These are phyloP conservation scores for Wallacemonas sp. DNA, from an alignment of 208 protist genomes.

Conservation along the genomic window DNA sequence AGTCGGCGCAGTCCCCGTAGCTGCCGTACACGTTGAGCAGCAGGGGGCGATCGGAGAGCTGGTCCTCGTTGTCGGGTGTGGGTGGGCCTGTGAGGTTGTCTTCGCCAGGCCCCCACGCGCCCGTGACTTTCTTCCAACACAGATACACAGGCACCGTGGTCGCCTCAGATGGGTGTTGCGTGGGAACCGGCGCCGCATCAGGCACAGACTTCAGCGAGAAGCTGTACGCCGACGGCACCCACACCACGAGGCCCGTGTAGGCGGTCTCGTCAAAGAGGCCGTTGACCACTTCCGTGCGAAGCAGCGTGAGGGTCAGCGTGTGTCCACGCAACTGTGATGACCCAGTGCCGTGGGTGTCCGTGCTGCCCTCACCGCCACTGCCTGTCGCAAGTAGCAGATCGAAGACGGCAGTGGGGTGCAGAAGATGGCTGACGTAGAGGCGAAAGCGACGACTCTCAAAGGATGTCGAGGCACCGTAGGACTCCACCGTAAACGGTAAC, in stretches of 20 bases:
- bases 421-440: conserved; percentile 30
- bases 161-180: conserved; percentile 8
- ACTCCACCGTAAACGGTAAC: conserved; percentile 4
- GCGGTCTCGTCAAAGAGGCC: conserved; percentile 33
- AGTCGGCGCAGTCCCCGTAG: conserved; percentile 72
- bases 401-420: conserved; percentile 24
- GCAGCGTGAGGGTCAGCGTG: conserved; percentile 14
- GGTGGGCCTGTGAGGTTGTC: no score
- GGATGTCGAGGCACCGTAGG: conserved; percentile 5
- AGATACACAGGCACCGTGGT: conserved; percentile 49
- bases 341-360: no score
- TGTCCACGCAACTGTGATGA: neutral
- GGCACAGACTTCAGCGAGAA: conserved; percentile 19
- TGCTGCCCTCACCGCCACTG: neutral
- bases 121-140: conserved; percentile 24
- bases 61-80: neutral
- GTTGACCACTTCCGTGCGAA: conserved; percentile 38
- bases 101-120: neutral
- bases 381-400: neutral
- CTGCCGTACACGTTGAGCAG: conserved; percentile 75
- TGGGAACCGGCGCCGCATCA: conserved; percentile 17
- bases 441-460: conserved; percentile 27
- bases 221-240: conserved; percentile 60
- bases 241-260: conserved; percentile 55
- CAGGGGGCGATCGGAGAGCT: conserved; percentile 26